Evolutionary conservation across 129 eudicot genomes (phyloP).

Genomic region (Scalesia atractyloides): DNA sequence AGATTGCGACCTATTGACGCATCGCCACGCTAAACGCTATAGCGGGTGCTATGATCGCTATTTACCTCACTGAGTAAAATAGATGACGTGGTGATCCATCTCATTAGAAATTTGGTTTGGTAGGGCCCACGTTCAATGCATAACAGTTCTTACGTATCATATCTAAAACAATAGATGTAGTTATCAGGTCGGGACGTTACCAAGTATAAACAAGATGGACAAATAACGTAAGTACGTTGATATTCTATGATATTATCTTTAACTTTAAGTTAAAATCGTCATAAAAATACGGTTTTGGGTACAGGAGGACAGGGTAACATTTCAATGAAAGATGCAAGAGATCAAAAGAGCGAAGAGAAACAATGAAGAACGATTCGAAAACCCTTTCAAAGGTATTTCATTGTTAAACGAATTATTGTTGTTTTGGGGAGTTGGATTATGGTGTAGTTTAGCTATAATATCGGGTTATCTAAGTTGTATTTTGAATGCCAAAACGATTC

Average conservation of each 20-base stretch:
- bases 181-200: no score
- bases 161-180: no score
- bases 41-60: no score
- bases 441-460: conserved; percentile 29
- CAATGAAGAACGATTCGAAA: conserved; percentile 19
- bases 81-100: not conserved
- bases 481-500: conserved; percentile 20
- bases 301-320: conserved; percentile 25
- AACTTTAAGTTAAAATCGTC: not conserved
- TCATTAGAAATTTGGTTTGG: not conserved
- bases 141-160: no score
- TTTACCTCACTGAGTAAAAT: no score
- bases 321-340: conserved; percentile 28
- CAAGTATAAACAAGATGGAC: no score
- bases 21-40: no score
- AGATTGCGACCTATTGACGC: no score
- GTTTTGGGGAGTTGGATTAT: conserved; percentile 33
- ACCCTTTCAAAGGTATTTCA: conserved; percentile 21
- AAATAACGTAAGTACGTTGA: no score
- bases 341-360: conserved; percentile 36
- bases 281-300: conserved; percentile 9
- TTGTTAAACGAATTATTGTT: not conserved
- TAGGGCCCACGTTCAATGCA: not conserved
- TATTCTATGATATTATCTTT: not conserved
- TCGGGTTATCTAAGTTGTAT: conserved; percentile 4